Base-by-base conservation (phyloP, 148 eudicot genomes). In the Euryodendron excelsum region DNA sequence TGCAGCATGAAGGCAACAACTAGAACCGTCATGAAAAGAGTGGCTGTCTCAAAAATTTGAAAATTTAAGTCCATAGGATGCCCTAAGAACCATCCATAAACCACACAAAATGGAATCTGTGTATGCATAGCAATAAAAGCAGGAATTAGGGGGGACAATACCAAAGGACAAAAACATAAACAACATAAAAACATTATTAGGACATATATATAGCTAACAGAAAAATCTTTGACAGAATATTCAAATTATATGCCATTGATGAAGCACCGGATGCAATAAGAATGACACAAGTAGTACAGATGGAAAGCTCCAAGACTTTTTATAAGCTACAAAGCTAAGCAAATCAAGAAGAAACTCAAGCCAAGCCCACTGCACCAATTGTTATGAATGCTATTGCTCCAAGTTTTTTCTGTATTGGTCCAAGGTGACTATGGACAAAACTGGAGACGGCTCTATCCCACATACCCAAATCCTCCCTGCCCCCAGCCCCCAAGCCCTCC, bases 81-180 rank as follows among this genome's bases (percentile, higher is more conserved):
- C 59, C 87, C 91, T 69, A 82, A 75, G 41, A 79, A 59, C 91
- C 91, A 88, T 1, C 89, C 91, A 30, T 82, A 66, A 30, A 88
- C 84, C 71, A 88, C 91, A 63, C 89, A 86, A 34, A 88, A 82
- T 0, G 91, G 91, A 28, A 88, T 84, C 91, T 88, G 87, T 74
- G 80, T n/a, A n/a, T n/a, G 3, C 30, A 59, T 4, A 1, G 18
- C 34, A 60, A 41, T 2, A 37, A 58, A 27, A 27, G 17, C 7
- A 34, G 10, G 41, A 6, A 23, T 34, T 30, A 27, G 11, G 31
- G 10, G 36, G 36, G 12, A 15, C 28, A 31, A 6, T 37, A 30
- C 33, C 20, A 61, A 41, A 28, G 45, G 11, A 27, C 61, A 18
- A 9, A 28, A 41, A 39, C 30, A 11, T n/a, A n/a, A 30, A 27